A percentile compares a stretch with the other conserved stretches of the same genome.
phyloP scores from a whole-genome alignment of 352 stramenopile genomes.

The Globisporangium abappressorium region DNA sequence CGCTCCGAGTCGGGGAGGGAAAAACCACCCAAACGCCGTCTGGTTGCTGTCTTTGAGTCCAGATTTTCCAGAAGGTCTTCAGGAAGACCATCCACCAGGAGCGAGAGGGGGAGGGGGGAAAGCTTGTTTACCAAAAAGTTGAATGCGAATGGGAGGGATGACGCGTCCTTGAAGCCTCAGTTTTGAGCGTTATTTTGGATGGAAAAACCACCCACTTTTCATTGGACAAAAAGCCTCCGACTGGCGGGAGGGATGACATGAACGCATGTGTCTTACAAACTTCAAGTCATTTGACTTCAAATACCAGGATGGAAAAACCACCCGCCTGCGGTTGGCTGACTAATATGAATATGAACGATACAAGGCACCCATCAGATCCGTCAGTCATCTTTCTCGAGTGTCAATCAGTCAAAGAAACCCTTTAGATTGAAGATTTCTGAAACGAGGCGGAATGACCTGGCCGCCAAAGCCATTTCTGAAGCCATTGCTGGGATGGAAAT shows the following conservation, averaged over 20 bases:
- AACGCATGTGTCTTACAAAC: not conserved
- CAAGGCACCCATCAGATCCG: not conserved
- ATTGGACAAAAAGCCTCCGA: not conserved
- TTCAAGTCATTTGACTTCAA: not conserved
- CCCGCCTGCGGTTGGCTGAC: not conserved
- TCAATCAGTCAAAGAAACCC: not conserved
- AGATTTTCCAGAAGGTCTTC: too few species aligned
- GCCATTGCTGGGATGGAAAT: conserved; percentile 4
- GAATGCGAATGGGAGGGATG: not conserved
- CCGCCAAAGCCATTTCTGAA: not conserved
- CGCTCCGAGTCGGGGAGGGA: too few species aligned
- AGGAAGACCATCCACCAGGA: too few species aligned
- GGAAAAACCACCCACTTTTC: conserved; percentile 5
- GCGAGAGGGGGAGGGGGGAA: too few species aligned
- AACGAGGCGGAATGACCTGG: conserved; percentile 7
- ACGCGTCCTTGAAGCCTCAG: not conserved
- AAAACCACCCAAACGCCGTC: too few species aligned
- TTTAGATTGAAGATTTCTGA: not conserved
- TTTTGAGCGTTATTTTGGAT: not conserved
- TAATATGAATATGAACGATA: too few species aligned
- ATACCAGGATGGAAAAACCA: conserved; percentile 8
- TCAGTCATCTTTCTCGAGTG: not conserved
- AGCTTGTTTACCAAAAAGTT: too few species aligned
- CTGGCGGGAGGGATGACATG: not conserved
- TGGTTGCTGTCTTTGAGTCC: too few species aligned